phyloP scores from a whole-genome alignment of 768 basidiomycete species.

The Pulveroboletus sp. region DNA sequence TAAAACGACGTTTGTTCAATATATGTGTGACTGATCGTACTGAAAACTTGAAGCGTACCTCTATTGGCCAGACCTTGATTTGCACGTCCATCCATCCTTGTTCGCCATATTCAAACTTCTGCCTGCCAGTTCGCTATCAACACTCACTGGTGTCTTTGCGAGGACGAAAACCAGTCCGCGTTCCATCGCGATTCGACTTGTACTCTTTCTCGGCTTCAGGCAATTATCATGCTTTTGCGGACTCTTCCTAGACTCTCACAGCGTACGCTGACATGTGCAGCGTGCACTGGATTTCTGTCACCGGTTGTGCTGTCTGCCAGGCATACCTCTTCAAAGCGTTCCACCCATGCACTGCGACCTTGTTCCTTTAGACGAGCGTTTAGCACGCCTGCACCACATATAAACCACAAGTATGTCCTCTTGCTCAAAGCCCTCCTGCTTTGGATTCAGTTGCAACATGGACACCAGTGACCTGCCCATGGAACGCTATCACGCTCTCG shows the following conservation, averaged over 20 bases:
- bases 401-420: conserved; percentile 47
- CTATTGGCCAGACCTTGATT: too few relatives aligned
- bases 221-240: conserved; percentile 18
- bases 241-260: conserved; percentile 14
- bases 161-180: too few relatives aligned
- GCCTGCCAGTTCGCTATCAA: too few relatives aligned
- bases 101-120: too few relatives aligned
- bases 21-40: too few relatives aligned
- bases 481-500: conserved; percentile 63
- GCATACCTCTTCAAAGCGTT: background rate
- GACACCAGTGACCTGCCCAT: conserved; percentile 47
- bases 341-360: background rate
- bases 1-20: too few relatives aligned
- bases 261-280: conserved; percentile 3
- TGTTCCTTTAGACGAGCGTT: conserved; percentile 20
- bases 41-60: too few relatives aligned
- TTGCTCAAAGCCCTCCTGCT: background rate
- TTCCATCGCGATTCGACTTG: too few relatives aligned
- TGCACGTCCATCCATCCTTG: too few relatives aligned
- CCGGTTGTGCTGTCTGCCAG: background rate
- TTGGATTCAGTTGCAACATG: background rate
- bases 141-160: too few relatives aligned
- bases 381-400: conserved; percentile 55
- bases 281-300: background rate
- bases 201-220: background rate